Conservation (phyloP, 345 rosid species). For the Orychophragmus violaceus region DNA sequence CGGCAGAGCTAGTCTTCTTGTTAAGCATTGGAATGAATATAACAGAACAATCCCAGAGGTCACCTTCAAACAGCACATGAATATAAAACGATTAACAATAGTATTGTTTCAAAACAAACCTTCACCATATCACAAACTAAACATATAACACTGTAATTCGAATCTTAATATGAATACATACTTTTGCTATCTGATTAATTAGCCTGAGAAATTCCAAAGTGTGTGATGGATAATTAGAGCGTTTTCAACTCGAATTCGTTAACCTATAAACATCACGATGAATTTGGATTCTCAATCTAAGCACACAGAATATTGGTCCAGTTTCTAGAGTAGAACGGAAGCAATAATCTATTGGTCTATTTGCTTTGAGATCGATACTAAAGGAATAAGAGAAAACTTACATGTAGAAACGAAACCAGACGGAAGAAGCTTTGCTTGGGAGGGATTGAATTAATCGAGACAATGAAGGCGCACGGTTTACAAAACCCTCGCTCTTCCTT, state of each 20-base stretch:
- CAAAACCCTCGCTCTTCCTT: not conserved
- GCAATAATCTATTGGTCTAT: not conserved
- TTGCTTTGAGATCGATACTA: not conserved
- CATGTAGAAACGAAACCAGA: not conserved
- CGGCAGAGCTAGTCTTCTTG: not conserved
- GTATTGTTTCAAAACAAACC: not conserved
- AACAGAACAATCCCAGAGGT: not conserved
- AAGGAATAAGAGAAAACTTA: not conserved
- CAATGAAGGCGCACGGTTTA: not conserved
- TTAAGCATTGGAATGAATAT: not conserved
- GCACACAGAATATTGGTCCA: not conserved
- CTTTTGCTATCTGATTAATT: not conserved
- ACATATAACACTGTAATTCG: not conserved
- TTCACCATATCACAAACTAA: not conserved
- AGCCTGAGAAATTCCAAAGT: not conserved
- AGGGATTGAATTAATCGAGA: not conserved
- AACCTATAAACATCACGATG: not conserved
- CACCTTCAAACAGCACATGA: not conserved
- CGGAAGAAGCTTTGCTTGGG: not conserved
- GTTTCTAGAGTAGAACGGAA: not conserved
- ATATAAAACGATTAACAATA: not conserved
- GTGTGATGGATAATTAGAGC: not conserved
- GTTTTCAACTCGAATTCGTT: not conserved
- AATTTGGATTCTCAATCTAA: not conserved
- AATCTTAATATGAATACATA: not conserved